These are phyloP conservation scores for Eucalyptus curtisii DNA, from an alignment of 345 rosid species.

Conservation along the genomic window DNA sequence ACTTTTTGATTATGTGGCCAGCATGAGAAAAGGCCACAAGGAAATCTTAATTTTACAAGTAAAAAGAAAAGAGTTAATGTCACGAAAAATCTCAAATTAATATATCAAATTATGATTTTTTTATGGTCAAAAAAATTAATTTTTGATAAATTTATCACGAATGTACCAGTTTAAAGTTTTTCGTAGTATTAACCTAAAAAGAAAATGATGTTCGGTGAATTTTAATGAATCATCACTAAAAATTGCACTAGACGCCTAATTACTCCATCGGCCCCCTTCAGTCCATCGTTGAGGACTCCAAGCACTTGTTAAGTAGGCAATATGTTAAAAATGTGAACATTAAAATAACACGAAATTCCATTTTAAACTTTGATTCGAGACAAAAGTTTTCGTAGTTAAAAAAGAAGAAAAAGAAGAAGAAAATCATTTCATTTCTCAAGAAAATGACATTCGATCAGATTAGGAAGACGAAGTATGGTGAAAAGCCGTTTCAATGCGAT, in stretches of 20 bases:
- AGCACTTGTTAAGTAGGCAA: background rate
- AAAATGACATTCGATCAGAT: background rate
- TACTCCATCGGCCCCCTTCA: accelerated
- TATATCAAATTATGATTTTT: too few relatives aligned
- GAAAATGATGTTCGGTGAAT: background rate
- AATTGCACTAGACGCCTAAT: background rate
- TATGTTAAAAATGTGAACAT: background rate
- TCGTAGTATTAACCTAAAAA: accelerated
- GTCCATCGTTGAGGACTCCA: accelerated
- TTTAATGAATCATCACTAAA: too few relatives aligned
- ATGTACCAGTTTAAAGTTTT: accelerated
- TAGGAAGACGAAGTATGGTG: background rate
- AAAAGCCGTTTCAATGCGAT: background rate
- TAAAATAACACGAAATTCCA: too few relatives aligned
- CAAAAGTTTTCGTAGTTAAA: too few relatives aligned
- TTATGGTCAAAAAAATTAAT: too few relatives aligned
- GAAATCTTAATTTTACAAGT: too few relatives aligned
- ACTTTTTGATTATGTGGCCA: background rate
- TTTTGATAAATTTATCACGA: too few relatives aligned
- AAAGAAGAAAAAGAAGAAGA: too few relatives aligned
- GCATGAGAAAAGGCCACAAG: accelerated
- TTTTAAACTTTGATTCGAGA: background rate
- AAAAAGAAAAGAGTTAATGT: too few relatives aligned
- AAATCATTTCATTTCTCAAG: background rate
- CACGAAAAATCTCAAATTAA: accelerated